Base-by-base conservation (phyloP, 2,329 filamentous ascomycete species). In the Zymoseptoria passerinii region DNA sequence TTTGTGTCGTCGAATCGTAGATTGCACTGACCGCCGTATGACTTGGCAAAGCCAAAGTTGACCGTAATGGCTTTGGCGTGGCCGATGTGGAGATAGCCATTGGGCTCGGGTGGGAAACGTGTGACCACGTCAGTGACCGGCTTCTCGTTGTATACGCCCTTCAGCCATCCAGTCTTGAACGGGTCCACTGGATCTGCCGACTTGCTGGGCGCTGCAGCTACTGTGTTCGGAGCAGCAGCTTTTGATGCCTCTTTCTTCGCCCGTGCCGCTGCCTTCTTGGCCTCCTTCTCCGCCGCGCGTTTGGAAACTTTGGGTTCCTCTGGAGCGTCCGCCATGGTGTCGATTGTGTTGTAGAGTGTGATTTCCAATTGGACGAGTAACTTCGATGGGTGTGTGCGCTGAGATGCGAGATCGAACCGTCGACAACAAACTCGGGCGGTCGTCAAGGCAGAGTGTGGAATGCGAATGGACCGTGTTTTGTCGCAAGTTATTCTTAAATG, bases 1-100 rank as follows among this genome's bases (percentile, higher is more conserved):
- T 97, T 97, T 13, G 94, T 97, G 68, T 97, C 94, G 72, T 97
- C 94, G 73, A 89, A 96, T 67, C 92, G 82, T 61, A 91, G 75
- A 69, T 87, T 87, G 73, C 84, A 88, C 61, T 86, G 79, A 59
- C 92, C 92, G 40, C 87, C 88, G 71, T 95, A 89, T 70, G 86
- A 85, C 69, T 83, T 84, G 13, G 94, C 92, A 72, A 96, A 97
- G 6, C 92, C 92, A 75, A 97, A 97, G 76, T 97, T 96, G 73
- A 97, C 85, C 0, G 90, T 88, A 72, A 97, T 96, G 20, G 94
- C 92, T 77, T 97, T 97, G 64, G 88, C 89, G 72, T 97, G 94
- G 19, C 92, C 92, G 66, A 97, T 88, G 71, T 96, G 92, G 8
- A 96, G 82, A 72, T 88, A 96, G 56, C 92, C 94, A 73, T 97